phyloP scores from a whole-genome alignment of 2,329 filamentous ascomycete genomes.

The Ceratocystis diversiconidia region DNA sequence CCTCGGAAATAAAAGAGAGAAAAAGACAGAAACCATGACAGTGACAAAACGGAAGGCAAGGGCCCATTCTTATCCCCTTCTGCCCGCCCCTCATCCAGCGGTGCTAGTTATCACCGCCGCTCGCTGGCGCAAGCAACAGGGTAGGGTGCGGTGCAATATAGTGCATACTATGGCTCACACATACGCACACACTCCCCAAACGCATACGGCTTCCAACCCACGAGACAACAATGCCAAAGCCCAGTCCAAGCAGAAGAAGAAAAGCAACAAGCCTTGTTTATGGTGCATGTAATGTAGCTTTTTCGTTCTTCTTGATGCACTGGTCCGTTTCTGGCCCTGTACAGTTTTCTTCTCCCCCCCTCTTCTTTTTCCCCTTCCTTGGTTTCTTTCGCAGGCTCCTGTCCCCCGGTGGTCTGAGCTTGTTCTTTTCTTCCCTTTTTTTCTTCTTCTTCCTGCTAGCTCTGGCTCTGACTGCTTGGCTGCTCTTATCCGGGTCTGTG shows the following conservation, averaged over 20 bases:
- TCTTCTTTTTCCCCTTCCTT: neutral
- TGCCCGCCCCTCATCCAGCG: neutral
- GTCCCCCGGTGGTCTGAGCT: neutral
- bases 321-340: neutral
- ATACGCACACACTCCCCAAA: neutral
- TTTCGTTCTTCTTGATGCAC: neutral
- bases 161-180: no score
- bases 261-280: neutral
- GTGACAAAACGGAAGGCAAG: neutral
- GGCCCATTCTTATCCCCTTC: neutral
- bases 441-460: neutral
- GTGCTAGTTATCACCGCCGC: neutral
- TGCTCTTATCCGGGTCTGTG: neutral
- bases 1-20: neutral
- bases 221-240: neutral
- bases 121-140: neutral
- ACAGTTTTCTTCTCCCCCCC: neutral
- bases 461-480: neutral
- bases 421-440: conserved; percentile 3
- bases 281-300: neutral
- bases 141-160: neutral
- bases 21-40: neutral
- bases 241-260: neutral
- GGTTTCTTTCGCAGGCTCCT: neutral
- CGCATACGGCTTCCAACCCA: neutral